Evolutionary conservation across 2,329 filamentous ascomycete species (phyloP), one percentile per base, ranked within the genome.

Genomic region (Sporothrix euskadiensis): DNA sequence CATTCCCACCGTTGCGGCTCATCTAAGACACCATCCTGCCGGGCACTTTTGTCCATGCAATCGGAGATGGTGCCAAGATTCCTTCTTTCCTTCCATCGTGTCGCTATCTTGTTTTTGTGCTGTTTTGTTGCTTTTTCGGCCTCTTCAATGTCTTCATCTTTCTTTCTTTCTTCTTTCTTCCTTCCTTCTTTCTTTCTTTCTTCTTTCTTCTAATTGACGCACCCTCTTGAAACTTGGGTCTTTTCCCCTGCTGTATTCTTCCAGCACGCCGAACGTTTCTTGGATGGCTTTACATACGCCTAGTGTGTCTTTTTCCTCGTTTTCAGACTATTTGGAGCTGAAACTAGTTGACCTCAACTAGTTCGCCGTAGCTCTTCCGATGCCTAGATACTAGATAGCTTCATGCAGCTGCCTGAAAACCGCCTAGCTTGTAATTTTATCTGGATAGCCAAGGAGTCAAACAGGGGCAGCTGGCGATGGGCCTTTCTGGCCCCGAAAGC

Each of bases 361-460:
- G 63, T 49, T 41, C 19, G 8, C 19, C 59, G 59, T 41, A 41
- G 59, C 35, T n/a, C 35, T 44, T 65, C n/a, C 9, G 59, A 65
- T 65, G 35, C 35, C 35, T 26, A 4, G 44, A 54, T 19, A 54
- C 30, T 35, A 35, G 35, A 35, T 35, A 69, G 30, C 65, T 52
- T 69, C 65, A 69, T 54, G 65, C 44, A 69, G 65, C 65, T 69
- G 30, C 26, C 12, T 69, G 14, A 39, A 69, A 69, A 52, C 26
- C 19, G 65, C 26, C 57, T 71, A 71, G 70, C 35, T 22, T 65
- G n/a, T 12, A 56, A 65, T 54, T 65, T 71, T 19, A 65, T 56
- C 32, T 65, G 70, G 70, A 26, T 26, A 26, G n/a, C n/a, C n/a
- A 14, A 14, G 19, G 12, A 14, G 44, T 14, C 44, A 47, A 14